Evolutionary conservation across 225 moss, liverwort and hornwort species (phyloP), one percentile per base, ranked within the genome.

Genomic region (Straminergon stramineum): DNA sequence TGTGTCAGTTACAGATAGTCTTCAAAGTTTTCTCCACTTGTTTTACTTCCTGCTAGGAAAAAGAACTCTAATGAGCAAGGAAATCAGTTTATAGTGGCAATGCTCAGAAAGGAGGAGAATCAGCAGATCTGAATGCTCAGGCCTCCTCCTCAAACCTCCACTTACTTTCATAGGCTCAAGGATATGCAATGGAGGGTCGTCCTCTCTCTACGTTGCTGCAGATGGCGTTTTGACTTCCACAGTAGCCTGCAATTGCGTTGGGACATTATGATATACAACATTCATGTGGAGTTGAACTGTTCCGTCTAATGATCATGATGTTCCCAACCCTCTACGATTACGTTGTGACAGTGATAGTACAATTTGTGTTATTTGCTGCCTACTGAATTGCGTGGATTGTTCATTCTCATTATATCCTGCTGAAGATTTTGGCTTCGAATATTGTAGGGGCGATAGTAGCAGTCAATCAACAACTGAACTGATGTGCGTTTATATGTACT

Each of bases 11-110:
- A 51, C 84, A 69, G 89, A 87, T 87, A 68, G 64, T 89, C 71
- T 87, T 84, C 37, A 56, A 89, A 76, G 89, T 83, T 67, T 81
- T 69, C 78, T 84, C 84, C 78, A 79, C 87, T 91, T 87, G 87
- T 84, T 84, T 65, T 65, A 79, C 78, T 89, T 65, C 57, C 71
- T 87, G 74, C 56, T 87, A 64, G 84, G 89, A 84, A 63, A 78
- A 85, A 21, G 51, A 79, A 70, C 83, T 45, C 45, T 79, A 79
- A 31, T 43, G 84, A 79, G 84, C 90, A 90, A 90, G 90, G 71
- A 61, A 63, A 90, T 84, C 79, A 78, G 77, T 84, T 53, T 68
- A 61, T 81, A 86, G 90, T 87, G 87, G 77, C 66, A 79, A 70
- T 79, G 63, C 84, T 78, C 43, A 84, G 90, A 37, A 79, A 84